phyloP scores from a whole-genome alignment of 2,329 filamentous ascomycete species.

The Fusarium tupiense region DNA sequence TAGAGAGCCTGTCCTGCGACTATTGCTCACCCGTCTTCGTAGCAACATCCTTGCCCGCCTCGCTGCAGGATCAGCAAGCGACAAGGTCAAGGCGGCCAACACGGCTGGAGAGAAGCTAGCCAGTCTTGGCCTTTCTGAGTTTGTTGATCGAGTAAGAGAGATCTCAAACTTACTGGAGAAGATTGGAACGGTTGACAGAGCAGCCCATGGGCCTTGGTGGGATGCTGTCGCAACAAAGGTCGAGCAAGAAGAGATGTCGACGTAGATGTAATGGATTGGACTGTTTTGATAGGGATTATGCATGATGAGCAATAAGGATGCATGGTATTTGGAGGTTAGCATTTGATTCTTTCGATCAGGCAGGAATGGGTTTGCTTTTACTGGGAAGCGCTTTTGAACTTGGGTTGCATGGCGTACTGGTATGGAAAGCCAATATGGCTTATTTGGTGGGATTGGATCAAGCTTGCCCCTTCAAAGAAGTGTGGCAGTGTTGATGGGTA shows the following conservation, averaged over 20 bases:
- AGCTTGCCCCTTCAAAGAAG: conserved; percentile 3
- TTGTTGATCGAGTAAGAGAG: conserved; percentile 73
- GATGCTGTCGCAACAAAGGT: conserved; percentile 70
- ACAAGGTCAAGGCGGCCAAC: conserved; percentile 75
- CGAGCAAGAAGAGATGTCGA: conserved; percentile 52
- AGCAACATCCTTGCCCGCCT: conserved; percentile 73
- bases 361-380: conserved; percentile 13
- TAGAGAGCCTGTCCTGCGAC: conserved; percentile 67
- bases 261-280: conserved; percentile 17
- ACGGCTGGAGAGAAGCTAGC: conserved; percentile 76
- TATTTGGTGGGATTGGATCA: conserved; percentile 4
- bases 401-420: conserved; percentile 34
- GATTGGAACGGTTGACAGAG: conserved; percentile 73
- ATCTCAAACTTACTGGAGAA: conserved; percentile 75
- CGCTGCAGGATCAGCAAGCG: conserved; percentile 72
- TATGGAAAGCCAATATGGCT: conserved; percentile 24
- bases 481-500: conserved; percentile 9
- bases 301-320: conserved; percentile 35
- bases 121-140: conserved; percentile 76
- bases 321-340: conserved; percentile 28
- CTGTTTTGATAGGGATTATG: conserved; percentile 11
- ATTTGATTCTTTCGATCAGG: conserved; percentile 12
- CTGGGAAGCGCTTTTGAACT: conserved; percentile 28
- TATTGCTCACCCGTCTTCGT: conserved; percentile 74
- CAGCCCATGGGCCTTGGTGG: conserved; percentile 76